Evolutionary conservation across 169 alveolate genomes (phyloP), one percentile per base, ranked within the genome.

Genomic region (Eimeria zaria): DNA sequence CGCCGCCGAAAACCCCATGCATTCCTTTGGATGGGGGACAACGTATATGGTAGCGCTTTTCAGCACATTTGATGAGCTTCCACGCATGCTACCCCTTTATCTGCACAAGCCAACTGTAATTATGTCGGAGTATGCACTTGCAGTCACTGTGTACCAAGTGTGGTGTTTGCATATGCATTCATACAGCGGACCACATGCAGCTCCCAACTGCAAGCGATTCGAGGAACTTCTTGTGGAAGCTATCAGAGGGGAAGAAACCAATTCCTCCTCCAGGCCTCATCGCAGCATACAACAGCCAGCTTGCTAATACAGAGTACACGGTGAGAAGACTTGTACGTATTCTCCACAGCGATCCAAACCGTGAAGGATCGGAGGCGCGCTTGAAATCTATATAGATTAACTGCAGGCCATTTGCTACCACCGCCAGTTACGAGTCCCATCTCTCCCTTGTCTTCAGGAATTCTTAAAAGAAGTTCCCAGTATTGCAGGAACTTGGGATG

Each of bases 1-100:
- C 0, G 73, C 55, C 69, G 94, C 83, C 92, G 94, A 27, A 60
- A 44, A 48, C 96, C 96, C 51, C 76, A 69, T 22, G 87, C 90
- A 30, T 93, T 93, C 33, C 94, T 88, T 44, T 83, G 92, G 92
- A 88, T 93, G 69, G 96, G 96, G 44, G 96, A 93, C 80, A 93
- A 80, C 53, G 94, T 93, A 51, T 93, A 93, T 60, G 96, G 96
- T 93, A 51, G 36, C 81, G 1, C 24, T 36, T 51, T 24, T 46
- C 64, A n/a, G 22, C 44, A n/a, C 88, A 14, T 41, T n/a, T 48
- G 88, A 46, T 46, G 48, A 46, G 67, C 62, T 46, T 46, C 51
- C 67, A 46, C 36, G 8, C 67, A 46, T 0, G 46, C 67, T 6
- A n/a, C 27, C 7, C 30, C n/a, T 78, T 64, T 41, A 78, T 64